Evolutionary conservation across 345 rosid species (phyloP).

Genomic region (Gossypium rotundifolium): DNA sequence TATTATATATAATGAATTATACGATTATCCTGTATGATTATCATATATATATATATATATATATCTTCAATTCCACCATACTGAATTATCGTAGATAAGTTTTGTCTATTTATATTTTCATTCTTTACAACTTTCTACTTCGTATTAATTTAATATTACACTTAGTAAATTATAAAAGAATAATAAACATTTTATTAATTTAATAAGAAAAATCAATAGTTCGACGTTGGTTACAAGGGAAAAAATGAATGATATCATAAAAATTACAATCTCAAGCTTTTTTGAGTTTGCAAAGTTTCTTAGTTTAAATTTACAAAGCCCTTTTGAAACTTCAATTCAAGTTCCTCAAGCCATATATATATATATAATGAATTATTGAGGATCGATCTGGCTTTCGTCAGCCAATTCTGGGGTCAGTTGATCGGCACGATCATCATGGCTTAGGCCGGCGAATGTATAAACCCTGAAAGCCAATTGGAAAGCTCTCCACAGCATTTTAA

Average conservation of each 20-base stretch:
- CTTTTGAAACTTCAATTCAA: not conserved
- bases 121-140: no score
- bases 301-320: not conserved
- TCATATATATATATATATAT: no score
- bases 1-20: no score
- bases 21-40: no score
- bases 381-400: not conserved
- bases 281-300: not conserved
- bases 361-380: not conserved
- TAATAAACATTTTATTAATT: not conserved
- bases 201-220: not conserved
- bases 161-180: not conserved
- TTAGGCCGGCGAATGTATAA: constrained; percentile 66
- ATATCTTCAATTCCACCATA: no score
- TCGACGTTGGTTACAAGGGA: not conserved
- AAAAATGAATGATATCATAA: not conserved
- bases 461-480: constrained; percentile 83
- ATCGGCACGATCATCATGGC: constrained; percentile 77
- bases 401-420: constrained; percentile 28
- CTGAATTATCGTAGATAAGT: no score
- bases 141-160: no score
- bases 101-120: no score
- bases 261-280: constrained; percentile 1
- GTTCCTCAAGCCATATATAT: not conserved
- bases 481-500: constrained; percentile 73